Evolutionary conservation across 2,329 filamentous ascomycete genomes (phyloP), one percentile per base, ranked within the genome.

Genomic region (Penicillium nordicum): DNA sequence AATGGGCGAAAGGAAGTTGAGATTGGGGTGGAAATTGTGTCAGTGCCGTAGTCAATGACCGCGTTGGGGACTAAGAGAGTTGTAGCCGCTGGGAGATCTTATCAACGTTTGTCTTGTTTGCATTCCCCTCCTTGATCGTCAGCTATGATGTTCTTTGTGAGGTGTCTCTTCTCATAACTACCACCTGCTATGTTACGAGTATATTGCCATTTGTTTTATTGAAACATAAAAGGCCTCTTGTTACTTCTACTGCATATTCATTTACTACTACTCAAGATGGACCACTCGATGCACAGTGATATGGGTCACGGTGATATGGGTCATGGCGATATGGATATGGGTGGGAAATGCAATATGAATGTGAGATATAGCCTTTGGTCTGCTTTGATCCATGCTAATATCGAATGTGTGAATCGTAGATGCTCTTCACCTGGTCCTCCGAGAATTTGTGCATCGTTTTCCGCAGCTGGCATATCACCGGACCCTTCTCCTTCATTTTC

Each of bases 361-460:
- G 92, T 93, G 78, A 69, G 87, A 68, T 50, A 56, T 49, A 23
- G 23, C 16, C 41, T 32, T 30, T 7, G 11, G 12, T 16, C 27
- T n/a, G 6, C 14, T 38, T 14, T 40, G n/a, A 12, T 34, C 34
- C 34, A 41, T 23, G 32, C 57, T 58, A 53, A 58, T 48, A 1
- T n/a, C 44, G 2, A 37, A 23, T 32, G 4, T 9, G 44, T 51
- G 65, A 45, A 59, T 47, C 4, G 34, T 65, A 96, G 92, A 97
- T 97, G 93, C 86, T 97, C 64, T 99, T 99, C 80, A 97, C 92
- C 59, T 99, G 93, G 93, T 86, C 92, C 74, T 93, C 92, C 3
- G 84, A 82, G 55, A 89, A 97, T 77, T 90, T 99, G 63, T 99
- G 94, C 82, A 95, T 99, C 75, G 85, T 99, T 74, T 99, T 97